Evolutionary conservation across 495 filamentous ascomycete genomes (phyloP), one percentile per base, ranked within the genome.

Genomic region (Filosporella fistucella): DNA sequence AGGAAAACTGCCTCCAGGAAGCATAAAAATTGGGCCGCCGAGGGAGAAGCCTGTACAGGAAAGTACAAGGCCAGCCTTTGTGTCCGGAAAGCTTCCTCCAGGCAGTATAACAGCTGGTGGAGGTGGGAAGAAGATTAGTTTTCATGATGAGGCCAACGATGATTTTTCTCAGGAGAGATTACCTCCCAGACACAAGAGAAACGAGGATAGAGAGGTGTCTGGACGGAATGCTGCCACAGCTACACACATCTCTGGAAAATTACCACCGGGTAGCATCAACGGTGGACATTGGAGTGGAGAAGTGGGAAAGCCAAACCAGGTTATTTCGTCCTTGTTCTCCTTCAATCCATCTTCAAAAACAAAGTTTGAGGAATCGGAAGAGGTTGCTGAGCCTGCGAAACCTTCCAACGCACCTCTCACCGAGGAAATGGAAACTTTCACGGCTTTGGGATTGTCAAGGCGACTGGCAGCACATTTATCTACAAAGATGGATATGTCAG

Each of bases 341-440:
- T 88, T 77, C 60, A 98, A 96, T 48, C 91, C 91, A 1, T 66
- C 70, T 7, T 71, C 86, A 9, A 76, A 74, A 45, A 82, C 78
- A 25, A 64, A 63, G 11, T 74, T 80, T 38, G 61, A 71, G 18
- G 41, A 63, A 12, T 57, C 60, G 5, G 47, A 53, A 3, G 50
- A 45, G 26, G 49, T 51, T 34, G 60, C 62, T 39, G 75, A 76
- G 30, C 70, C 78, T 2, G 76, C 80, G 9, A 73, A 84, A 21
- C 87, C 93, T n/a, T 94, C 91, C 0, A 98, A 98, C 66, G 93
- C 93, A n/a, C 94, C 93, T 2, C 68, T 96, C n/a, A 75, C 81
- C 1, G 84, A 84, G 41, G 89, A 86, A 37, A 74, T 89, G 18
- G 82, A 84, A 55, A 93, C 83, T 18, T 98, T 98, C 54, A 87